Conservation (phyloP, 106 monocot species). For the Chionographis japonica region DNA sequence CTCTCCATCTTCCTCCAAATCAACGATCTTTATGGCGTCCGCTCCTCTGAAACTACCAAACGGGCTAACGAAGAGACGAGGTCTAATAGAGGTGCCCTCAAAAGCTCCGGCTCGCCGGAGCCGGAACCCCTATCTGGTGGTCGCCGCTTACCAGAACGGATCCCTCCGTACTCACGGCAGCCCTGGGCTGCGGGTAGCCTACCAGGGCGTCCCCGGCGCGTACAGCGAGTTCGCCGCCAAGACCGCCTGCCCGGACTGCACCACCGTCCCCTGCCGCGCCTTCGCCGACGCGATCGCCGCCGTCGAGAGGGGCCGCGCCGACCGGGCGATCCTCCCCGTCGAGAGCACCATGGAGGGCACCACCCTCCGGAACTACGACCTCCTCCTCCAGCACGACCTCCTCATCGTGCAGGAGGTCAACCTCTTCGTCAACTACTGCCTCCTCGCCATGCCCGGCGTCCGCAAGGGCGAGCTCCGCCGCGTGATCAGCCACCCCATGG, state of each 20-base stretch:
- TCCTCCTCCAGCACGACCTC: slow-evolving; percentile 58
- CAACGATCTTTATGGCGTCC: too few relatives aligned
- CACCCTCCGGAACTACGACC: slow-evolving; percentile 56
- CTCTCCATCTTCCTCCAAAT: too few relatives aligned
- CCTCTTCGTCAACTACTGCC: slow-evolving; percentile 71
- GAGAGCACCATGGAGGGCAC: slow-evolving; percentile 60
- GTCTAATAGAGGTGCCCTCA: too few relatives aligned
- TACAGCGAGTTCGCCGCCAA: slow-evolving; percentile 80
- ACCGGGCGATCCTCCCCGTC: slow-evolving; percentile 63
- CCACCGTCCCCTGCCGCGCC: slow-evolving; percentile 45
- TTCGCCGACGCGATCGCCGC: slow-evolving; percentile 47
- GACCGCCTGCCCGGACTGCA: slow-evolving; percentile 53
- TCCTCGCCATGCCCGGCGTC: slow-evolving; percentile 80
- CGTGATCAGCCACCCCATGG: slow-evolving; percentile 70
- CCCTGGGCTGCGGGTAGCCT: slow-evolving; percentile 37
- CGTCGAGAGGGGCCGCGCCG: slow-evolving; percentile 35
- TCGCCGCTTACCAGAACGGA: slow-evolving; percentile 1
- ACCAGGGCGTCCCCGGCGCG: slow-evolving; percentile 61
- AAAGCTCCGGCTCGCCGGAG: neutral
- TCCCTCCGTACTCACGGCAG: neutral
- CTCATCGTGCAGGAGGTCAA: slow-evolving; percentile 49
- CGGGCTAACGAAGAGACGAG: too few relatives aligned
- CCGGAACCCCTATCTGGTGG: neutral
- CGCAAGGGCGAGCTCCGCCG: slow-evolving; percentile 32
- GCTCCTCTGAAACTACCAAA: too few relatives aligned